Percentiles rank a stretch among this genome's conserved stretches.
These are phyloP conservation scores for Sungouiozyma ichnusensis DNA, from an alignment of 805 yeast genomes.

Conservation along the genomic window DNA sequence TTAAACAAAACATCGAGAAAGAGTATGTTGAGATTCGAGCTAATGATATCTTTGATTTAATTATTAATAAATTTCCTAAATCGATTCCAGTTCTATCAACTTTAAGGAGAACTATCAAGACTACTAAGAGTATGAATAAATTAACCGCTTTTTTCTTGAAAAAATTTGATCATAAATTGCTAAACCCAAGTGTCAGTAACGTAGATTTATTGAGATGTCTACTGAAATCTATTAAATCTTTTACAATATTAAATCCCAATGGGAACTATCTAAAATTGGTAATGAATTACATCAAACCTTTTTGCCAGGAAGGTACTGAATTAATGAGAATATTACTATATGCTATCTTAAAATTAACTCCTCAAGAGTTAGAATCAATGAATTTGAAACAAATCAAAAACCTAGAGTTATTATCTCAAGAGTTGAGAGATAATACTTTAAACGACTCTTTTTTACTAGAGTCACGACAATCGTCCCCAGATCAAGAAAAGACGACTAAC, in stretches of 20 bases:
- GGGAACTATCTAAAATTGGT: slow-evolving; percentile 76
- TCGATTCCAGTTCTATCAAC: slow-evolving; percentile 49
- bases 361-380: slow-evolving; percentile 10
- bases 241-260: slow-evolving; percentile 70
- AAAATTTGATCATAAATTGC: slow-evolving; percentile 26
- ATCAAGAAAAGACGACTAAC: not conserved
- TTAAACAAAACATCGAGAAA: slow-evolving; percentile 19
- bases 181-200: slow-evolving; percentile 79
- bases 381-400: slow-evolving; percentile 2
- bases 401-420: slow-evolving; percentile 22
- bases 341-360: slow-evolving; percentile 47
- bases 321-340: slow-evolving; percentile 57
- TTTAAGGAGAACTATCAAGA: slow-evolving; percentile 40
- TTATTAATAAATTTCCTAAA: slow-evolving; percentile 40
- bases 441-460: not conserved
- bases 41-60: slow-evolving; percentile 48
- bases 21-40: slow-evolving; percentile 34
- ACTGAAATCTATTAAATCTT: slow-evolving; percentile 59
- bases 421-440: slow-evolving; percentile 31
- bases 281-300: slow-evolving; percentile 61
- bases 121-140: slow-evolving; percentile 19
- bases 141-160: slow-evolving; percentile 12
- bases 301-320: slow-evolving; percentile 56
- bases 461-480: not conserved
- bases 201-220: slow-evolving; percentile 59